These are phyloP conservation scores for Pestalotiopsis sp. DNA, from an alignment of 2,329 filamentous ascomycete species.

Conservation along the genomic window DNA sequence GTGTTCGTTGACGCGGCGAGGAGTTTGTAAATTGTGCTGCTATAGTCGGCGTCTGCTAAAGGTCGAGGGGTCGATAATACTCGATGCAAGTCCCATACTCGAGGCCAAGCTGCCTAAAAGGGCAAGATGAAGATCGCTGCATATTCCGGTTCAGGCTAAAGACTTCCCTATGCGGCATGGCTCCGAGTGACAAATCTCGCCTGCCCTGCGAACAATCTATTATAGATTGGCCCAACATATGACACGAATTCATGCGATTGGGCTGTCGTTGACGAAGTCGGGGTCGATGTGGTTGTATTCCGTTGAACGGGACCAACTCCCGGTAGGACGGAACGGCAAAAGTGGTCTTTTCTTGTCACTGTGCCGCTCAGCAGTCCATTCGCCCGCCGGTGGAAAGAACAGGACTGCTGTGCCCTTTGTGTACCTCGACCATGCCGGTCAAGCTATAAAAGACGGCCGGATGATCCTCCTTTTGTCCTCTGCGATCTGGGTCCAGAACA, in stretches of 20 bases:
- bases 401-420: neutral
- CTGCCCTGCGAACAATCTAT: neutral
- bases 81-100: neutral
- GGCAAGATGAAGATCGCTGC: constrained; percentile 3
- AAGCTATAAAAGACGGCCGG: neutral
- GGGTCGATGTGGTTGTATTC: neutral
- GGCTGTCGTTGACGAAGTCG: neutral
- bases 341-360: neutral
- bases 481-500: neutral
- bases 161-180: neutral
- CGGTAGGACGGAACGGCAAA: neutral
- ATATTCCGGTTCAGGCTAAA: constrained; percentile 10
- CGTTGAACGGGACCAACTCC: neutral
- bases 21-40: neutral
- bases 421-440: neutral
- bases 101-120: constrained; percentile 1
- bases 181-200: constrained; percentile 4
- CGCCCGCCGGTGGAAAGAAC: neutral
- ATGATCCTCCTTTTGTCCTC: neutral
- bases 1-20: neutral
- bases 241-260: neutral
- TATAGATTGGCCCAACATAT: neutral
- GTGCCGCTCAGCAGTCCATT: neutral
- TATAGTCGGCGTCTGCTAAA: constrained; percentile 1
- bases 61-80: neutral